Evolutionary conservation across 73 alveolate genomes (phyloP).

Genomic region (Paramecium primaurelia): DNA sequence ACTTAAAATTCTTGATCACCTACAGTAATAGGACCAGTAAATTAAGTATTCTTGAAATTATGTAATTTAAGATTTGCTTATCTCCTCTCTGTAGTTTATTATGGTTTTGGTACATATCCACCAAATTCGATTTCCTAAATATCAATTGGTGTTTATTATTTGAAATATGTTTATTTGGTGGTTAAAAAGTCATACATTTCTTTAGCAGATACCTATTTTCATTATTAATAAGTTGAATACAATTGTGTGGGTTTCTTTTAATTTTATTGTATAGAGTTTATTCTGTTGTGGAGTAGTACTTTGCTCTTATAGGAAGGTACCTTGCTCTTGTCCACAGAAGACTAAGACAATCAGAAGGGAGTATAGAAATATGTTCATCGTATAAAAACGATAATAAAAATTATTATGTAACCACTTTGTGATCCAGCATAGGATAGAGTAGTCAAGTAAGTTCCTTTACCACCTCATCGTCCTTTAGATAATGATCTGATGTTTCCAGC

Average conservation of each 20-base stretch:
- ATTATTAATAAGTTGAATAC: not conserved
- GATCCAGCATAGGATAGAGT: constrained; percentile 56
- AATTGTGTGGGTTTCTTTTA: not conserved
- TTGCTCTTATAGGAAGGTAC: not conserved
- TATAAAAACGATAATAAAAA: constrained; percentile 33
- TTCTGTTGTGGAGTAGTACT: not conserved
- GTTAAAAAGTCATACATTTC: constrained; percentile 42
- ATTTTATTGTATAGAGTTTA: not conserved
- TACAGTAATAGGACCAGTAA: constrained; percentile 59
- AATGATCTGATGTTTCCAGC: constrained; percentile 54
- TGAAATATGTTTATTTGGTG: constrained; percentile 30
- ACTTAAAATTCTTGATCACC: constrained; percentile 74
- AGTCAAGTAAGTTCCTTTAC: constrained; percentile 57
- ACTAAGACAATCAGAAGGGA: not conserved
- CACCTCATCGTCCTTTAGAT: constrained; percentile 60
- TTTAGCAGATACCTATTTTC: not conserved
- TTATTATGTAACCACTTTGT: constrained; percentile 6
- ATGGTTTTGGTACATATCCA: not conserved
- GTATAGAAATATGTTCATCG: not conserved
- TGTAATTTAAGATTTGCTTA: not conserved
- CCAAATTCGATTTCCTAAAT: not conserved
- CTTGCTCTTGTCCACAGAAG: not conserved
- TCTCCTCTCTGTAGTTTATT: not conserved
- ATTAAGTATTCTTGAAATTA: constrained; percentile 51
- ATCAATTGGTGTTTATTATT: not conserved